Base-by-base conservation (phyloP, 1,284 basidiomycete genomes). In the Ustilago shanxiensis region DNA sequence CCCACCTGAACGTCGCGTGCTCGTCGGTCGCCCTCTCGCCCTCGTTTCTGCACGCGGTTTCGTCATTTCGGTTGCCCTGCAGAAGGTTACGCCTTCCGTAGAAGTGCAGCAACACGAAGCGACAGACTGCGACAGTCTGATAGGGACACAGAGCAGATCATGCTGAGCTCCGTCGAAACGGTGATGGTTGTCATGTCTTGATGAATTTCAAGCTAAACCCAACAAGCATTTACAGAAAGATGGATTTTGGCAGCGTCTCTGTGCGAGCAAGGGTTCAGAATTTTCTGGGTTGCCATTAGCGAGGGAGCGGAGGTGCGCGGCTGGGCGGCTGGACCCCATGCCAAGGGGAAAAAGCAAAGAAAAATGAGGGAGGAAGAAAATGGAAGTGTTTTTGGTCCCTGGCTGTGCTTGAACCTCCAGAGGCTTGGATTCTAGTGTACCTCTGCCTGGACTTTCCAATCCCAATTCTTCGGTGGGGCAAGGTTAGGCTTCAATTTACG, bases 231-330 rank as follows among this genome's bases (percentile, higher is more conserved):
- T n/a, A n/a, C n/a, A n/a, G n/a, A 22, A 20, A 8, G 22, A 8
- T 22, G 20, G n/a, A 22, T 16, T 6, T 6, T n/a, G 22, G 44
- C 44, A 41, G 22, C n/a, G n/a, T n/a, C n/a, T n/a, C 22, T 20
- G n/a, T 45, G n/a, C 22, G 22, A n/a, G 44, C n/a, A 6, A 47
- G 44, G 5, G 47, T 26, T 28, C 24, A 14, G 14, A n/a, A 28
- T n/a, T 49, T 49, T 28, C 47, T 49, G 47, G 47, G 26, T 49
- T 13, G 11, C 2, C 4, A 3, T 14, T 3, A 35, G 50, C 50
- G 29, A 52, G 33, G 29, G 37, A 56, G 54, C 54, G 53, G 53
- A 55, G 53, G 53, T 55, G 22, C 53, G 53, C 53, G 54, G 54
- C 54, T 37, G 54, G 54, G 44, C n/a, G n/a, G n/a, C n/a, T n/a